Evolutionary conservation across 2,329 filamentous ascomycete genomes (phyloP).

Genomic region (Cylindrodendrum hubeiense): DNA sequence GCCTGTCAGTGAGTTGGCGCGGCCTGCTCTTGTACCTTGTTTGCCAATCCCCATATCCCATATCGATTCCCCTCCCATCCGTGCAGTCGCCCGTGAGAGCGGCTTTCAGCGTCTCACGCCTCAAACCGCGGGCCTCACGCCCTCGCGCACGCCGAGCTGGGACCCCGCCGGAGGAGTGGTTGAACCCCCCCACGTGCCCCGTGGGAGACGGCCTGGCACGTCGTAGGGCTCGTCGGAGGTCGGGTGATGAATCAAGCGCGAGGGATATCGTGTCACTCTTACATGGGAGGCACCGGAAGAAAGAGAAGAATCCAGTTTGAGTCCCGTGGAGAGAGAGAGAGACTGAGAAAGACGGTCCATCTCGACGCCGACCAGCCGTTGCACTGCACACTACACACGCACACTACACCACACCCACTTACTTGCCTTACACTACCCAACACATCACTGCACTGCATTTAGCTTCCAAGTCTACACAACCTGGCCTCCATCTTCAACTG

Average conservation of each 20-base stretch:
- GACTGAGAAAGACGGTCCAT: background rate
- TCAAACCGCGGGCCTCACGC: constrained; percentile 14
- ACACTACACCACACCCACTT: constrained; percentile 20
- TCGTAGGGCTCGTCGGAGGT: constrained; percentile 26
- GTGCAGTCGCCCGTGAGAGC: constrained; percentile 19
- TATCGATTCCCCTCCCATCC: constrained; percentile 14
- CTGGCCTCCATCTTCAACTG: constrained; percentile 23
- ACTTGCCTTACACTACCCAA: constrained; percentile 11
- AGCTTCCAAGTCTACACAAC: constrained; percentile 8
- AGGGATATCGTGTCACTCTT: constrained; percentile 39
- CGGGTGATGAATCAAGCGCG: constrained; percentile 38
- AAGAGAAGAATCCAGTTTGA: constrained; percentile 19
- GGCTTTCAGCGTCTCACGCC: constrained; percentile 11
- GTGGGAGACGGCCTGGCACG: constrained; percentile 37
- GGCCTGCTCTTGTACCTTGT: constrained; percentile 33
- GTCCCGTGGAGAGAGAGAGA: background rate
- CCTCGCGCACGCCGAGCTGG: constrained; percentile 23
- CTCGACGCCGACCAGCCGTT: background rate
- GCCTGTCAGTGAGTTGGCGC: constrained; percentile 34
- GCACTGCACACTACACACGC: background rate
- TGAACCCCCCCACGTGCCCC: constrained; percentile 42
- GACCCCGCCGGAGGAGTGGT: constrained; percentile 24
- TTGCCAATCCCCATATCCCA: constrained; percentile 2
- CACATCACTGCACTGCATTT: constrained; percentile 12
- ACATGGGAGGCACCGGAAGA: constrained; percentile 28